Percentiles rank a stretch among this genome's conserved stretches.
Evolutionary conservation across 345 rosid genomes (phyloP).

Genomic region (Syzygium grande): DNA sequence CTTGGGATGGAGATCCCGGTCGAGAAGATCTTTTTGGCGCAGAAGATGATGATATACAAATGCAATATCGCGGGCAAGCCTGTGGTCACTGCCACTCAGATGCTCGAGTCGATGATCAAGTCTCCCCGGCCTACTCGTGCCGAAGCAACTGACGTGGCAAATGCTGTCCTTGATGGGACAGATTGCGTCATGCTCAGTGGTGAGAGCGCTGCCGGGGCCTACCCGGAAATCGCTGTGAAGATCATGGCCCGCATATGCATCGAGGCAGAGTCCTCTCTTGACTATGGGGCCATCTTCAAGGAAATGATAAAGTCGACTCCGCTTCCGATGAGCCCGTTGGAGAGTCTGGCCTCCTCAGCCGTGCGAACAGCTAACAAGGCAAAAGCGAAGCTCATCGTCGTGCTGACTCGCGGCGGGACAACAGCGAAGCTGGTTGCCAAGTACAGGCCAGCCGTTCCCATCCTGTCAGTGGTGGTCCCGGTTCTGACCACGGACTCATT

Average conservation of each 20-base stretch:
- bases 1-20: constrained; percentile 19
- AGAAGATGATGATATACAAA: constrained; percentile 18
- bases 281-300: constrained; percentile 9
- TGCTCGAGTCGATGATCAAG: constrained; percentile 19
- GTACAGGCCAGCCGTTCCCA: constrained; percentile 14
- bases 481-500: constrained; percentile 10
- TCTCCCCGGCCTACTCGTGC: constrained; percentile 14
- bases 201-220: constrained; percentile 16
- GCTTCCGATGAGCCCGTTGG: constrained; percentile 11
- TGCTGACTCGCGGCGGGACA: constrained; percentile 12
- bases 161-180: constrained; percentile 10
- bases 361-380: constrained; percentile 15
- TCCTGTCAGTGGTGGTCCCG: constrained; percentile 10
- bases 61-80: constrained; percentile 12
- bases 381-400: constrained; percentile 9
- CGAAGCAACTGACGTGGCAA: constrained; percentile 15
- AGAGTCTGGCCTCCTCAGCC: constrained; percentile 12
- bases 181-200: constrained; percentile 16
- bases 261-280: constrained; percentile 15
- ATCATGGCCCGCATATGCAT: constrained; percentile 15
- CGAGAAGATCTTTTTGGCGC: constrained; percentile 14
- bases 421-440: constrained; percentile 15
- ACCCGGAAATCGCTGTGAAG: constrained; percentile 13
- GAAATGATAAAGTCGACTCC: constrained; percentile 12
- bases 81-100: constrained; percentile 15